Percentiles rank a stretch among this genome's conserved stretches.
Conservation (phyloP, 192 early-diverging fungal genomes). For the Thoreauomyces humboldtii region DNA sequence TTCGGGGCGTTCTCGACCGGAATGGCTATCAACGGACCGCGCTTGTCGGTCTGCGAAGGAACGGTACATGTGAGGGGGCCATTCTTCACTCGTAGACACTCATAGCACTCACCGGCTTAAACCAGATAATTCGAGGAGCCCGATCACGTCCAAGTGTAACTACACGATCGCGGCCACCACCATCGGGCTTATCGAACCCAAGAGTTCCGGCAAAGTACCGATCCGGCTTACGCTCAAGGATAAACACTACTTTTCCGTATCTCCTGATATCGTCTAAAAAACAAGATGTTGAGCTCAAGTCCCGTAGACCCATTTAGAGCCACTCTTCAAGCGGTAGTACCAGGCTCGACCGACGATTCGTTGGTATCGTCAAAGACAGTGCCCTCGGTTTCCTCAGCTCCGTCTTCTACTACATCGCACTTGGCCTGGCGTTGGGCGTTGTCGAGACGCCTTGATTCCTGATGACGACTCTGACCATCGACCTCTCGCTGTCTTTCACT, state of each 20-base stretch:
- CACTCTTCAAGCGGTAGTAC: too few species aligned
- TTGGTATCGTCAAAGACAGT: conserved; percentile 17
- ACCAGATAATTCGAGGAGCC: conserved; percentile 56
- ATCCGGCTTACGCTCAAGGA: conserved; percentile 32
- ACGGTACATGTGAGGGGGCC: background rate
- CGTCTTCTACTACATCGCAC: conserved; percentile 56
- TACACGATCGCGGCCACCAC: conserved; percentile 24
- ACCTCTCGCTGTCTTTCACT: conserved; percentile 60
- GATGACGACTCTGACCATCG: conserved; percentile 50
- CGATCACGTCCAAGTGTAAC: conserved; percentile 37
- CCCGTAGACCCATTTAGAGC: too few species aligned
- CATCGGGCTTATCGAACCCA: conserved; percentile 28
- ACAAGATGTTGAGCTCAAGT: too few species aligned
- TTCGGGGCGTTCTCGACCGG: conserved; percentile 68
- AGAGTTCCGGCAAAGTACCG: conserved; percentile 46
- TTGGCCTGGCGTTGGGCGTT: conserved; percentile 42
- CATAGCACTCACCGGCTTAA: conserved; percentile 64
- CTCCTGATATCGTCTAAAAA: conserved; percentile 22
- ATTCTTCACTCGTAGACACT: background rate
- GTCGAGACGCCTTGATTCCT: conserved; percentile 34
- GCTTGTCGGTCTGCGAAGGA: conserved; percentile 59
- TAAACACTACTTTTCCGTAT: conserved; percentile 50
- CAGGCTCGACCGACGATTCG: too few species aligned
- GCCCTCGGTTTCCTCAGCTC: conserved; percentile 38
- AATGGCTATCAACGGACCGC: conserved; percentile 73